Conservation (phyloP, 2,329 filamentous ascomycete genomes). For the Pseudogymnoascus sp. region DNA sequence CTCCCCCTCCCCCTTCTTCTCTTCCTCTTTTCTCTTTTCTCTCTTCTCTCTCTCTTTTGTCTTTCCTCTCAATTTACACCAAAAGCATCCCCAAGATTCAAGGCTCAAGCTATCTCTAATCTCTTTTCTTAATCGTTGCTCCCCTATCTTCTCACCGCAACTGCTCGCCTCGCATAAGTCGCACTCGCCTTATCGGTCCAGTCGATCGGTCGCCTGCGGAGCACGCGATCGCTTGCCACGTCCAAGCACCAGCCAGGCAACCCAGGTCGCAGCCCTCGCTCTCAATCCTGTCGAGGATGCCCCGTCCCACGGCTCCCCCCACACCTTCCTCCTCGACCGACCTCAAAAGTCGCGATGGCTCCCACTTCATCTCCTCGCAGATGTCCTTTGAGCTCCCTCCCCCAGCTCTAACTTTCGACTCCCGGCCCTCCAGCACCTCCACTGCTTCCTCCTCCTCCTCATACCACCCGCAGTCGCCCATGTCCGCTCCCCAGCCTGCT, state of each 20-base stretch:
- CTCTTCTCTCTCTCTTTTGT: background rate
- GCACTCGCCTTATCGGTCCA: conserved; percentile 4
- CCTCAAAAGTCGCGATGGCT: conserved; percentile 62
- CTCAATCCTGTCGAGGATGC: conserved; percentile 41
- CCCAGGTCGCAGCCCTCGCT: background rate
- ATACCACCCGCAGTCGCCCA: conserved; percentile 37
- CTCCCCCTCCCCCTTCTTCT: background rate
- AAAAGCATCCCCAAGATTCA: background rate
- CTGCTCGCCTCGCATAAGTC: background rate
- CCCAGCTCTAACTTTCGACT: conserved; percentile 51
- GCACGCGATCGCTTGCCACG: conserved; percentile 8
- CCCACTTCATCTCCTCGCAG: conserved; percentile 54
- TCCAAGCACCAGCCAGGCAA: background rate
- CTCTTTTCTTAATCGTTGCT: too few species aligned
- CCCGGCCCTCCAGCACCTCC: conserved; percentile 38
- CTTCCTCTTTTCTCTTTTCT: background rate
- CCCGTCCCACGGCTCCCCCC: conserved; percentile 56
- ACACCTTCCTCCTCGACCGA: conserved; percentile 76
- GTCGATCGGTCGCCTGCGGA: background rate
- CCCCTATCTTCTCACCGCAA: background rate
- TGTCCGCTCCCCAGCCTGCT: conserved; percentile 31
- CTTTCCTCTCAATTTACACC: background rate
- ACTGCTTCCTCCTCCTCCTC: conserved; percentile 39
- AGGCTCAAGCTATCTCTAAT: too few species aligned
- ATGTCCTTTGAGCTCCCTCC: conserved; percentile 68